Evolutionary conservation across 1,284 basidiomycete genomes (phyloP), one percentile per base, ranked within the genome.

Genomic region (Puccinia triticina): DNA sequence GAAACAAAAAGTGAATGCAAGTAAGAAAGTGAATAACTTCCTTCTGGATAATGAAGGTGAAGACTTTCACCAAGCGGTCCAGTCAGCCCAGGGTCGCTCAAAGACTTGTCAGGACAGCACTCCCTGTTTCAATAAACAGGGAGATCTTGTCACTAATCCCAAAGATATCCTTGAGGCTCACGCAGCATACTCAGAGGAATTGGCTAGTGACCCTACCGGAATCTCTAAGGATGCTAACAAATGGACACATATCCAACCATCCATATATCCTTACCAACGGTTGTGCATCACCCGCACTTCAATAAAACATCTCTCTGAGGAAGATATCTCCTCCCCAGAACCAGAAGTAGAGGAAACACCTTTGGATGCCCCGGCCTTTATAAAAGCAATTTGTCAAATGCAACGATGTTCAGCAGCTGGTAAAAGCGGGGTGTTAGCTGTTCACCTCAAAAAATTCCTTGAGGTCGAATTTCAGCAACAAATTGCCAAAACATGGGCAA

Each of bases 361-460:
- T 3, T 29, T 73, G 5, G 34, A n/a, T 50, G 71, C 34, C 2
- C 18, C 2, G 7, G 46, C 71, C 5, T 64, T 77, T 26, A 34
- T 77, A 2, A 48, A 48, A n/a, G 74, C 74, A 2, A 77, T 77
- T 3, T 1, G 57, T 3, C 34, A 64, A 26, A 77, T 77, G 4
- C 34, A 77, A n/a, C 1, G 59, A 16, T 64, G 59, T 12, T 59
- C 74, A 3, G 74, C 74, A 3, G 37, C 74, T 3, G 74, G 74
- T 0, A 77, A 77, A 23, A 77, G 57, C 48, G 57, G 74, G 21
- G 57, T 77, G 4, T 26, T 77, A 26, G 59, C 74, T 14, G 29
- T 64, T 8, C 75, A 77, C 26, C 18, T 77, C 1, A 59, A 77
- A 29, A 59, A 64, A 43, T 77, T 77, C 43, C 40, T 77, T 23